Percentiles rank a stretch among this genome's conserved stretches.
These are phyloP conservation scores for Phytophthora pistaciae DNA, from an alignment of 352 stramenopile species.

Conservation along the genomic window DNA sequence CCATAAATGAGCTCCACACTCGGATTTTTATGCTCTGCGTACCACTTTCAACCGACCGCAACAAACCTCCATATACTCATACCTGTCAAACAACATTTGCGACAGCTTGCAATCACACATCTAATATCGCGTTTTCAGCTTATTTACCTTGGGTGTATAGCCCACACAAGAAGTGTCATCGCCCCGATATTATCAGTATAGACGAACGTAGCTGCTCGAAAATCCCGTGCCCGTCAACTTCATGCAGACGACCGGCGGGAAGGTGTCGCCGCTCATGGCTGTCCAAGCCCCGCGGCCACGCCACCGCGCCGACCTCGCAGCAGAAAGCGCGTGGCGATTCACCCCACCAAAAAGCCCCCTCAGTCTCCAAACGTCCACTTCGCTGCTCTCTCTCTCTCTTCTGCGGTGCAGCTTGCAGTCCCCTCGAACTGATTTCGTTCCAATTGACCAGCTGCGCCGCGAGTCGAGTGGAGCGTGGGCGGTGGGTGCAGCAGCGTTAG, in stretches of 20 bases:
- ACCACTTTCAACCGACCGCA: conserved; percentile 27
- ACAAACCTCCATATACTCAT: neutral
- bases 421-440: conserved; percentile 25
- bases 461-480: neutral
- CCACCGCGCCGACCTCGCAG: conserved; percentile 4
- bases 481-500: conserved; percentile 34
- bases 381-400: neutral
- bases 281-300: conserved; percentile 13
- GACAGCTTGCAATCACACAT: neutral
- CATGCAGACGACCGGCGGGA: conserved; percentile 20
- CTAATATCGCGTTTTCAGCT: neutral
- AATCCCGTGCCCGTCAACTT: conserved; percentile 14
- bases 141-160: no score
- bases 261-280: conserved; percentile 15
- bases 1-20: conserved; percentile 31
- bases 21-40: conserved; percentile 9
- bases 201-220: neutral
- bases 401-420: neutral
- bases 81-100: neutral
- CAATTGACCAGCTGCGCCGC: conserved; percentile 22
- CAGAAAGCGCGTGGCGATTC: neutral
- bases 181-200: conserved; percentile 10
- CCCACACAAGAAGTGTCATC: neutral
- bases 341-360: neutral
- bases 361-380: neutral